Evolutionary conservation across 2,329 filamentous ascomycete species (phyloP).

Genomic region (Colletotrichum lentis): DNA sequence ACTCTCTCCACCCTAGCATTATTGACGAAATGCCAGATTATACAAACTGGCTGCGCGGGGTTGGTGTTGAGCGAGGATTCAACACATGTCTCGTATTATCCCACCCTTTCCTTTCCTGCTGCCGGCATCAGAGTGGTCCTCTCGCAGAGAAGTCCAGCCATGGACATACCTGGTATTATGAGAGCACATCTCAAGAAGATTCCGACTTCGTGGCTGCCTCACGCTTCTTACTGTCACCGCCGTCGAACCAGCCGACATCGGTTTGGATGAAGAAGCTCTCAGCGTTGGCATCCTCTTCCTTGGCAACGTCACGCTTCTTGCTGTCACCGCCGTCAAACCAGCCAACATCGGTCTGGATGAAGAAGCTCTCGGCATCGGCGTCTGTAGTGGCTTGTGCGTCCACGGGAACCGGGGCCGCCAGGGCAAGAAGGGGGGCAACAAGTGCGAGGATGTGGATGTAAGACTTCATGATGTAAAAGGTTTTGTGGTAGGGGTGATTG

Average conservation of each 20-base stretch:
- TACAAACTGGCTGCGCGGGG: no score
- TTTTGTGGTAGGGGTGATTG: neutral
- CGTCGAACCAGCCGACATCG: neutral
- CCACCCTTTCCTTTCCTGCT: no score
- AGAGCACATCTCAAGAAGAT: neutral
- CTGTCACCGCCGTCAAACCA: neutral
- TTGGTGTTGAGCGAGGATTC: no score
- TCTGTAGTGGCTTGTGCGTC: neutral
- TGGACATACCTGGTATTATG: neutral
- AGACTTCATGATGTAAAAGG: neutral
- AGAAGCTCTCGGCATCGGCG: neutral
- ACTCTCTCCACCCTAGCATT: no score
- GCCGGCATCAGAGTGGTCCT: no score
- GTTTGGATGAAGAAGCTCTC: neutral
- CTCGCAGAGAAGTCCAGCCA: neutral
- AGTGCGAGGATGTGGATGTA: neutral
- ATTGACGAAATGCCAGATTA: no score
- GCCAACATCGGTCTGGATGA: neutral
- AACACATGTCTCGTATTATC: no score
- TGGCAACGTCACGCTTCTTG: neutral
- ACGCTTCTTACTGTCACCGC: slow-evolving; percentile 2
- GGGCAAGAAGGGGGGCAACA: neutral
- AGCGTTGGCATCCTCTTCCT: neutral
- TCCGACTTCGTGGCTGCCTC: neutral
- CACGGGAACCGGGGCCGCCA: neutral